Evolutionary conservation across 495 filamentous ascomycete species (phyloP).

Genomic region (Aspergillus nanangensis): DNA sequence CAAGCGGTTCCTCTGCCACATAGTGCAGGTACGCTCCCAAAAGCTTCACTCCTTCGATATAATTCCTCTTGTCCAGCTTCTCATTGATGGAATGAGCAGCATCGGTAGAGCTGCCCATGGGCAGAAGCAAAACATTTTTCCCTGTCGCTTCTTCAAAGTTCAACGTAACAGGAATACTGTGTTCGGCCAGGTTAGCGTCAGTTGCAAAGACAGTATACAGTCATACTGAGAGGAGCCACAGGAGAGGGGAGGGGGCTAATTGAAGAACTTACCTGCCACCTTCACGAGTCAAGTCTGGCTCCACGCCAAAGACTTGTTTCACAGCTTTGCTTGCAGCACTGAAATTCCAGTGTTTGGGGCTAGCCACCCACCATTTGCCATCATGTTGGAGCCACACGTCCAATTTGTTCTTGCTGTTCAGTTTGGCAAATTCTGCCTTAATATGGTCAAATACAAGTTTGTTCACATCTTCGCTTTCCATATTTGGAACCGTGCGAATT

Average conservation of each 20-base stretch:
- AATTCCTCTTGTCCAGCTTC: constrained; percentile 95
- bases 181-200: not conserved
- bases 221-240: no score
- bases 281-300: constrained; percentile 94
- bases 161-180: constrained; percentile 89
- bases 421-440: constrained; percentile 71
- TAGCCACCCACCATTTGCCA: constrained; percentile 98
- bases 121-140: constrained; percentile 93
- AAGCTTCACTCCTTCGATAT: constrained; percentile 97
- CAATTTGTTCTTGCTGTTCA: constrained; percentile 85
- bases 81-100: constrained; percentile 97
- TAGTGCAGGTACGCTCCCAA: constrained; percentile 95
- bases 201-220: no score
- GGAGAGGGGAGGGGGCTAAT: not conserved
- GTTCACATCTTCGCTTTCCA: constrained; percentile 89
- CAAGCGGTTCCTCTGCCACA: constrained; percentile 79
- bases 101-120: constrained; percentile 96
- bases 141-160: constrained; percentile 98
- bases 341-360: constrained; percentile 98
- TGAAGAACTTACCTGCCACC: constrained; percentile 67
- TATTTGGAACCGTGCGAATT: constrained; percentile 94
- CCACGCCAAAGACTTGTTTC: constrained; percentile 82
- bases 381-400: constrained; percentile 77
- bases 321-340: constrained; percentile 87
- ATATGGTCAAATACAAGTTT: constrained; percentile 76